A percentile compares a stretch with the other conserved stretches of the same genome.
Conservation (phyloP, 331 rosid species). For the Arachis monticola region DNA sequence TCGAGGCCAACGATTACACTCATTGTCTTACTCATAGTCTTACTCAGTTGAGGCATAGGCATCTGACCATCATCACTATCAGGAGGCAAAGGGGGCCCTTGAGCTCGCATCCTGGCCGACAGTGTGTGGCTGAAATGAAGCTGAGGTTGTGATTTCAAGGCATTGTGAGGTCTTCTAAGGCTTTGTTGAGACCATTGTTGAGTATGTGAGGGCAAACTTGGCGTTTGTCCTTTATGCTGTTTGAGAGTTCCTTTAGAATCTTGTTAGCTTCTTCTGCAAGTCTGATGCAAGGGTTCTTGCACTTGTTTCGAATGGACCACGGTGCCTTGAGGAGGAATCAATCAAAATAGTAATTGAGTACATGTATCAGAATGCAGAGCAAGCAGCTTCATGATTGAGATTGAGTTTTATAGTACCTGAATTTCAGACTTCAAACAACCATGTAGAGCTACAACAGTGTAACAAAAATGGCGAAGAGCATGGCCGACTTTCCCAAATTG, state of each 20-base stretch:
- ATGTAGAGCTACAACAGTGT: slow-evolving; percentile 83
- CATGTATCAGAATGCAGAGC: too few relatives aligned
- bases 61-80: too few relatives aligned
- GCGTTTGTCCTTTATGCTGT: slow-evolving; percentile 63
- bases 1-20: slow-evolving; percentile 54
- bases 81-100: too few relatives aligned
- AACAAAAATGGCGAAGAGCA: slow-evolving; percentile 81
- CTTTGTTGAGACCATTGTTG: slow-evolving; percentile 64
- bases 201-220: slow-evolving; percentile 68
- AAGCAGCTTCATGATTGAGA: too few relatives aligned
- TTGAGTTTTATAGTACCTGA: slow-evolving; percentile 50
- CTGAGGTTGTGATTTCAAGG: slow-evolving; percentile 78
- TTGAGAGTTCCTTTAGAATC: slow-evolving; percentile 62
- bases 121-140: slow-evolving; percentile 42
- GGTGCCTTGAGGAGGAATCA: slow-evolving; percentile 58
- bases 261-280: slow-evolving; percentile 73
- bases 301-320: slow-evolving; percentile 56
- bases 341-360: not conserved
- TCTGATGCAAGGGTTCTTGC: slow-evolving; percentile 72
- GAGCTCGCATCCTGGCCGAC: too few relatives aligned
- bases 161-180: slow-evolving; percentile 70
- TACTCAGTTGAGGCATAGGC: not conserved
- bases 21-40: slow-evolving; percentile 20
- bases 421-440: slow-evolving; percentile 86
- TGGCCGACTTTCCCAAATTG: slow-evolving; percentile 71